phyloP scores from a whole-genome alignment of 768 basidiomycete genomes.

The Xanthoconium purpureum region DNA sequence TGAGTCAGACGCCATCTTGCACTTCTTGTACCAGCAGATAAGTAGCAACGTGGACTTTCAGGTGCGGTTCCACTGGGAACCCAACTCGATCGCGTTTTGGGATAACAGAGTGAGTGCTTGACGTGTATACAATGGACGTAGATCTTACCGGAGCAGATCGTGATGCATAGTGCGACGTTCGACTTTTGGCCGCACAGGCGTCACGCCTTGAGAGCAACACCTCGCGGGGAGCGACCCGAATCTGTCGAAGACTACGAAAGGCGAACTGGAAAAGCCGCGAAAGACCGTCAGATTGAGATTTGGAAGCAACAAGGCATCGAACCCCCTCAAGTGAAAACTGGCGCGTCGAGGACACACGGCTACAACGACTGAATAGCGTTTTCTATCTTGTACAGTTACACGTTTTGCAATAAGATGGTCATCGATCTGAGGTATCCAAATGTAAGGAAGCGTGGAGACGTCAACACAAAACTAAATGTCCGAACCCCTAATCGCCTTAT shows the following conservation, averaged over 20 bases:
- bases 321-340: constrained; percentile 31
- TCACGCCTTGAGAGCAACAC: constrained; percentile 78
- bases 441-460: neutral
- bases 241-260: constrained; percentile 71
- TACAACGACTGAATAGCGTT: constrained; percentile 54
- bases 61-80: constrained; percentile 75
- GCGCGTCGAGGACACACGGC: constrained; percentile 42
- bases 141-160: constrained; percentile 41
- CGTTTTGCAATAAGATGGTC: neutral
- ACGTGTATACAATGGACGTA: neutral
- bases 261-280: constrained; percentile 61
- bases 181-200: constrained; percentile 78
- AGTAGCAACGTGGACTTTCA: constrained; percentile 70
- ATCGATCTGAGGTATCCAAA: neutral
- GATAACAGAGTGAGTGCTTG: constrained; percentile 63
- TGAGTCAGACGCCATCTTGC: constrained; percentile 72
- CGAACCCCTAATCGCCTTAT: constrained; percentile 12
- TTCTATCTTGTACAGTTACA: constrained; percentile 8
- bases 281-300: constrained; percentile 69
- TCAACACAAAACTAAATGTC: constrained; percentile 2
- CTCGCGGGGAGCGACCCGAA: constrained; percentile 75
- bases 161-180: constrained; percentile 76
- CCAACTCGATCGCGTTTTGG: constrained; percentile 80
- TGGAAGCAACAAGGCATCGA: constrained; percentile 65
- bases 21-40: constrained; percentile 70